Base-by-base conservation (phyloP, 2,329 filamentous ascomycete genomes). In the Dryadomyces quercus-mongolicae region DNA sequence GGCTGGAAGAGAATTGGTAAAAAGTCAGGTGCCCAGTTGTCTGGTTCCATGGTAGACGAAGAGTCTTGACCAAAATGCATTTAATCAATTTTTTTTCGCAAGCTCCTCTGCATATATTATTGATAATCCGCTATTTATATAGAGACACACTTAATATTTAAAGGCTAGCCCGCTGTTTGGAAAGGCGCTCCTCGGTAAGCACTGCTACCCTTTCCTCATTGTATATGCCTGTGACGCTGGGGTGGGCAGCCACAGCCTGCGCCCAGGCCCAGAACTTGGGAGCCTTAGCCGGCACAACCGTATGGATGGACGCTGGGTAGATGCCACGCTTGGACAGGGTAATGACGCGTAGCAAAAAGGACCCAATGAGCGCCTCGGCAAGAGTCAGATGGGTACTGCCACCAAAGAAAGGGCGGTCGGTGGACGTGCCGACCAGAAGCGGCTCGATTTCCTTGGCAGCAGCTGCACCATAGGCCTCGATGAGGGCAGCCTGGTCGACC, bases 361-460 rank as follows among this genome's bases (percentile, higher is more conserved):
- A 82, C 0, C 80, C 85, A 2, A 76, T 77, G 55, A 82, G 70
- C 15, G 87, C 86, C 78, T 93, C 88, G 12, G 83, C 88, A 40
- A 90, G 67, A 0, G 86, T 92, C 44, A 90, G 64, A 63, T 71
- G 80, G 20, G 77, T 71, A 52, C 75, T 80, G 0, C 83, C 84
- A 2, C 78, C 80, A 64, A 85, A 86, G 66, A 81, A 87, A 0
- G 82, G 82, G 2, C 65, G 69, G 5, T 42, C 54, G 9, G 44
- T 13, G 3, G 57, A 38, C 0, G 74, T 74, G 53, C 50, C 59
- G 2, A 62, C 63, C 25, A 94, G 70, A 42, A 88, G 68, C 1
- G 86, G 86, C 68, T 91, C 88, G 54, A 93, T 70, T 62, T 92
- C 86, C 69, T 85, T 88, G 53, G 74, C 72, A 1, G 87, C 68